These are phyloP conservation scores for Besnoitia besnoiti DNA, from an alignment of 169 alveolate species.

Conservation along the genomic window DNA sequence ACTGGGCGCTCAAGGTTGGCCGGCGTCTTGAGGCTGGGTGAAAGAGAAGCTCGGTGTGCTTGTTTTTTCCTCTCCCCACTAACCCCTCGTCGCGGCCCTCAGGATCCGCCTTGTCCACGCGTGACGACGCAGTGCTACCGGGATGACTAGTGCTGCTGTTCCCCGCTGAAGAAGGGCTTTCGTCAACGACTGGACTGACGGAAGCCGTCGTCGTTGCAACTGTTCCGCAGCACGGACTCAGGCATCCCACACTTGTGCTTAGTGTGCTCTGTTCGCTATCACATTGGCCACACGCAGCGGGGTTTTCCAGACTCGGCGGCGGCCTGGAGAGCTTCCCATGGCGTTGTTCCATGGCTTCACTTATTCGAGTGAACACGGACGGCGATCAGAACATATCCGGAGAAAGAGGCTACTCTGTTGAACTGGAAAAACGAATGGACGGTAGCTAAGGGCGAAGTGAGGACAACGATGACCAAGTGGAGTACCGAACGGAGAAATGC, in stretches of 20 bases:
- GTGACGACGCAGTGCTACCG: background rate
- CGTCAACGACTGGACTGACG: background rate
- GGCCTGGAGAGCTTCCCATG: constrained; percentile 1
- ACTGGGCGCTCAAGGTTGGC: constrained; percentile 14
- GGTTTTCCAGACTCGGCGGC: background rate
- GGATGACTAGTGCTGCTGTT: background rate
- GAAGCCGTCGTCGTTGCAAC: background rate
- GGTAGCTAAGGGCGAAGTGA: no score
- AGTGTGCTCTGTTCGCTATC: constrained; percentile 23
- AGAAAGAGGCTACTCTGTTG: no score
- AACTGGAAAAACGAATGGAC: no score
- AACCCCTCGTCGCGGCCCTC: background rate
- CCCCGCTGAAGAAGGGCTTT: background rate
- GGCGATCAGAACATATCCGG: no score
- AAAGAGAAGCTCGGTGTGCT: background rate
- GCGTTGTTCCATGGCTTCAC: constrained; percentile 16
- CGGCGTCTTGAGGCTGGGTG: background rate
- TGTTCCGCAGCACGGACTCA: background rate
- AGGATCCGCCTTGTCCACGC: background rate
- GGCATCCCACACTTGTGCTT: constrained; percentile 16
- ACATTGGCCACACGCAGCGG: background rate
- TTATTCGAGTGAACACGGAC: no score
- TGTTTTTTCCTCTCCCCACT: background rate
- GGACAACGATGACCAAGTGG: no score
- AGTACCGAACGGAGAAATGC: no score